A percentile compares a stretch with the other conserved stretches of the same genome.
Conservation (phyloP, 2,329 filamentous ascomycete species). For the Cladobotryum mycophilum region DNA sequence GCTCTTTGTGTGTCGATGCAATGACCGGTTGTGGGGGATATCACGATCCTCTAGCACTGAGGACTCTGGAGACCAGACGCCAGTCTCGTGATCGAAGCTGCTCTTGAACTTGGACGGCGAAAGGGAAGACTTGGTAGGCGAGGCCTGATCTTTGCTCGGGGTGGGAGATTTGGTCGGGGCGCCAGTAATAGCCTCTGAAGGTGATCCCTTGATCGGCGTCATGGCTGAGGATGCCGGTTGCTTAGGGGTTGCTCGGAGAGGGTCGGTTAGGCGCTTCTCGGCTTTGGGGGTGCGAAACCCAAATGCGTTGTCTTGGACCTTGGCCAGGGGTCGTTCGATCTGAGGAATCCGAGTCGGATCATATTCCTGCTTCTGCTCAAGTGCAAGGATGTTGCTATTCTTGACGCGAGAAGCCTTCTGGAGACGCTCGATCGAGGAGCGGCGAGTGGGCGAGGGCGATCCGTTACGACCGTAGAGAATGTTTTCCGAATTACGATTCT, state of each 20-base stretch:
- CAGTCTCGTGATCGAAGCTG: conserved; percentile 62
- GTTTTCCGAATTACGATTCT: conserved; percentile 75
- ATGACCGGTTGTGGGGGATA: conserved; percentile 57
- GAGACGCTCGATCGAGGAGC: conserved; percentile 90
- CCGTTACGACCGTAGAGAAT: conserved; percentile 55
- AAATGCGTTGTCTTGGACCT: conserved; percentile 67
- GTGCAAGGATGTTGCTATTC: conserved; percentile 95
- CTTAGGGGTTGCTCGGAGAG: conserved; percentile 42
- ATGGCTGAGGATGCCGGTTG: conserved; percentile 35
- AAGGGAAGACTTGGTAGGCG: conserved; percentile 85
- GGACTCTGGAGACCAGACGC: conserved; percentile 62
- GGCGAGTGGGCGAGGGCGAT: conserved; percentile 66
- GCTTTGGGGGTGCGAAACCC: conserved; percentile 45
- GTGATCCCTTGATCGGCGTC: conserved; percentile 20
- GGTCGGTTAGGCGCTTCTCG: conserved; percentile 35
- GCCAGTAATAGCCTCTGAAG: conserved; percentile 3
- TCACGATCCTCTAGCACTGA: conserved; percentile 53
- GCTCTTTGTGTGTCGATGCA: conserved; percentile 87
- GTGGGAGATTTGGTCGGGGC: conserved; percentile 32
- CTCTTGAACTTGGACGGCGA: conserved; percentile 61
- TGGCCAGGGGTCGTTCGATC: conserved; percentile 75
- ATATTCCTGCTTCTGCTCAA: conserved; percentile 89
- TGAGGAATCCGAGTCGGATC: conserved; percentile 72
- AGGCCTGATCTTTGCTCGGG: conserved; percentile 65
- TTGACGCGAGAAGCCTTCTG: conserved; percentile 93